Conservation (phyloP, 1,284 basidiomycete genomes). For the Naganishia liquefaciens region DNA sequence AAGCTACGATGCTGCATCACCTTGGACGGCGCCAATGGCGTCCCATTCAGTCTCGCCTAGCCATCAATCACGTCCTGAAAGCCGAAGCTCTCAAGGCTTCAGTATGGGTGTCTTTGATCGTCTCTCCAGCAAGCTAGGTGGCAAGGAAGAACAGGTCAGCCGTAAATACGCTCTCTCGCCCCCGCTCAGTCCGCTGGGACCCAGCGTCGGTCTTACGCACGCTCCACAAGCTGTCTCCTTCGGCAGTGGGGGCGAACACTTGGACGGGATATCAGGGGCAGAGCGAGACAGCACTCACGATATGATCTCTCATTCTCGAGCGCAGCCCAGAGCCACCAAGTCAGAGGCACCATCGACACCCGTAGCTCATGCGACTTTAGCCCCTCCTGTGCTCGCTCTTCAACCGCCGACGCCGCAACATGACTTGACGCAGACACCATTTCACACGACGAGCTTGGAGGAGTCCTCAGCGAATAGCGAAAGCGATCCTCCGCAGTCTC, state of each 20-base stretch:
- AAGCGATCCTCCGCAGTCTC: neutral
- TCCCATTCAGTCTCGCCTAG: neutral
- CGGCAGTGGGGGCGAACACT: neutral
- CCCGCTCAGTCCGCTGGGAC: slow-evolving; percentile 5
- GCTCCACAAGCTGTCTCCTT: neutral
- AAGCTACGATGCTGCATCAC: slow-evolving; percentile 31
- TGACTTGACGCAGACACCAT: slow-evolving; percentile 9
- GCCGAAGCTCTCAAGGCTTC: slow-evolving; percentile 5
- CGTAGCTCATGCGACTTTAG: neutral
- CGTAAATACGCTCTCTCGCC: slow-evolving; percentile 22
- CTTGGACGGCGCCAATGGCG: slow-evolving; percentile 14
- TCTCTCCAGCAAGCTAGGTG: neutral
- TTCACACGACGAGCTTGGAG: neutral
- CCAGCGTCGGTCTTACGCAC: neutral
- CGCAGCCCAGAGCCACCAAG: neutral
- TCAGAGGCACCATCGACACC: slow-evolving; percentile 6
- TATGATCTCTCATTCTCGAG: neutral
- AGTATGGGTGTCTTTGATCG: slow-evolving; percentile 2
- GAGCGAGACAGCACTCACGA: neutral
- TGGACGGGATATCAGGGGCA: neutral
- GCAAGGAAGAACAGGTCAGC: slow-evolving; percentile 6
- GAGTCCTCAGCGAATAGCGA: neutral
- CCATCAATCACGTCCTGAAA: neutral
- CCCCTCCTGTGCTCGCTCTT: slow-evolving; percentile 26
- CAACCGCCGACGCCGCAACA: slow-evolving; percentile 33